Base-by-base conservation (phyloP, 805 yeast genomes). In the Saturnispora kantuleensis region DNA sequence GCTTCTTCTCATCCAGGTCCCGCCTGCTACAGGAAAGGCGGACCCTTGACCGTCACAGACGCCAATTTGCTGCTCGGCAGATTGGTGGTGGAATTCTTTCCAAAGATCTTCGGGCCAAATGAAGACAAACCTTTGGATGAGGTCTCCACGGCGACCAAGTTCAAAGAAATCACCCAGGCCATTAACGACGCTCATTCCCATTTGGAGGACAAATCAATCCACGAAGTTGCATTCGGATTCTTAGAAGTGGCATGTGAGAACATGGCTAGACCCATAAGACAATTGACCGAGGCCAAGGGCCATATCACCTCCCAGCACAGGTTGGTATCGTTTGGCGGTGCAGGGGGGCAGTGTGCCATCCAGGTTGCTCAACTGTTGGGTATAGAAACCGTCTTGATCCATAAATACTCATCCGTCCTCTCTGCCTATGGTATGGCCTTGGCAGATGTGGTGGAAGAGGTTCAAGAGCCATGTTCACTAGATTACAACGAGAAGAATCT, bases 1-100 rank as follows among this genome's bases (percentile, higher is more conserved):
- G 95, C 95, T 8, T 73, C 87, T 4, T 84, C 94, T 2, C 89
- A 85, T 54, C 95, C 95, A 3, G 95, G 95, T 5, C 95, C 95
- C 2, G 85, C 89, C 1, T 84, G 90, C 56, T 85, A 85, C 63
- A 69, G 90, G 47, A 86, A 85, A 55, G 83, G 84, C 12, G 95
- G 95, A 10, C 90, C 89, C 0, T 63, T 85, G 42, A 84, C 95
- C 0, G 81, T 85, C 4, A 85, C 95, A 0, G 95, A 86, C 65
- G 95, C 95, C 3, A 85, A 85, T 53, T 63, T 86, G 44, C 67
- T 79, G 40, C 60, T 83, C 32, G 93, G 93, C 1, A 68, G 94
- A 45, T 69, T 86, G 31, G 66, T 81, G 5, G 85, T 89, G 1
- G 84, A 79, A 44, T 74, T 70, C 51, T 85, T 85, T 63, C 95